Evolutionary conservation across 148 eudicot species (phyloP).

Genomic region (Nyssa sinensis): DNA sequence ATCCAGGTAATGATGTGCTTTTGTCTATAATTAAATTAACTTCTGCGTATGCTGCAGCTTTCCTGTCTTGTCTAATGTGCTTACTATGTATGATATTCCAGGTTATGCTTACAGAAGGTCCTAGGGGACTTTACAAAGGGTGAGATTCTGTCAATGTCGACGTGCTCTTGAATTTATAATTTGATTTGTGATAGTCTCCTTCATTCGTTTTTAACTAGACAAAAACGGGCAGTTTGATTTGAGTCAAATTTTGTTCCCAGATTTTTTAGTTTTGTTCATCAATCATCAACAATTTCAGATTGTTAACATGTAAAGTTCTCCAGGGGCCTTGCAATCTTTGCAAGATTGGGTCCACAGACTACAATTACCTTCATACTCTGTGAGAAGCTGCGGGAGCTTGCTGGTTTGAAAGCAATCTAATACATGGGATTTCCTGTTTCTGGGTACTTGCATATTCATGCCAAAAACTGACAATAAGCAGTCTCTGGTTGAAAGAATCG

Average conservation of each 20-base stretch:
- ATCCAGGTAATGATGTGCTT: constrained; percentile 53
- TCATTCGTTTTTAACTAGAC: neutral
- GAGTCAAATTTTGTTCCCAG: neutral
- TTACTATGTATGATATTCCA: constrained; percentile 30
- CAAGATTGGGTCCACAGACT: constrained; percentile 89
- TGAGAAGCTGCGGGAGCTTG: constrained; percentile 79
- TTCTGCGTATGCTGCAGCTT: neutral
- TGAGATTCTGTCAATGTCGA: constrained; percentile 29
- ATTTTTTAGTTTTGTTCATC: neutral
- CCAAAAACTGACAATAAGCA: neutral
- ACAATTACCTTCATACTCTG: constrained; percentile 77
- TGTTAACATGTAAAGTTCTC: neutral
- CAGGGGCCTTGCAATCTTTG: constrained; percentile 86
- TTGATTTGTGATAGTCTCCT: neutral
- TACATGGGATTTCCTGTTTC: neutral
- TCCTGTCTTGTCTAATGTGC: constrained; percentile 6
- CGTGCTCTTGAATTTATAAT: neutral
- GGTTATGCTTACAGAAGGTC: constrained; percentile 83
- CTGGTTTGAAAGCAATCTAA: constrained; percentile 74
- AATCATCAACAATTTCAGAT: neutral
- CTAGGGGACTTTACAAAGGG: constrained; percentile 92
- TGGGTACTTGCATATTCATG: constrained; percentile 6
- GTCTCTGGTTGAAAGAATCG: neutral
- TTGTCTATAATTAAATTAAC: neutral
- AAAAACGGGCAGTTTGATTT: neutral